Conservation (phyloP, 805 yeast genomes). For the Debaryomyces maramus region DNA sequence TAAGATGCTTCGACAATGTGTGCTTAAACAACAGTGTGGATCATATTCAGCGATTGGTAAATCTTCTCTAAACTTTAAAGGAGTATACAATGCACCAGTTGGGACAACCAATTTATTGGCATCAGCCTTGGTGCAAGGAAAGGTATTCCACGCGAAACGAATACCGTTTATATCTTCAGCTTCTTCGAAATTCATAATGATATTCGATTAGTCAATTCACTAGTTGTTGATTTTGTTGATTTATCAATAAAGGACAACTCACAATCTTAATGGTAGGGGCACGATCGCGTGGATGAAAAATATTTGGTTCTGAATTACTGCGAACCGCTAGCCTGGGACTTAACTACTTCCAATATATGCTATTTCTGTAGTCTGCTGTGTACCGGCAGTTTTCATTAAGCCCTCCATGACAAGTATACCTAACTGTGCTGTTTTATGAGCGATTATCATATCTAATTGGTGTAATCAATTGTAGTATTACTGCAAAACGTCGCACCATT, state of each 20-base stretch:
- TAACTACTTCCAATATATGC: no score
- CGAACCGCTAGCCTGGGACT: no score
- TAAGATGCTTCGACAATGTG: constrained; percentile 76
- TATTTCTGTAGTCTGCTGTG: no score
- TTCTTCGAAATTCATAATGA: constrained; percentile 40
- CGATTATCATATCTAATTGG: no score
- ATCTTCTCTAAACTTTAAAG: constrained; percentile 76
- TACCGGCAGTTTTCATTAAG: no score
- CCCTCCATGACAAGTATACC: no score
- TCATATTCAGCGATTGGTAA: constrained; percentile 80
- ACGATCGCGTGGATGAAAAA: neutral
- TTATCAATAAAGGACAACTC: constrained; percentile 7
- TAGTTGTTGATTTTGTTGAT: neutral
- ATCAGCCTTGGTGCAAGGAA: constrained; percentile 87
- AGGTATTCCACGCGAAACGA: constrained; percentile 58
- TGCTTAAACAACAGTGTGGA: constrained; percentile 63
- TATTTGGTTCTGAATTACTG: no score
- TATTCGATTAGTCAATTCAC: neutral
- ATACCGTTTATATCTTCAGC: constrained; percentile 48
- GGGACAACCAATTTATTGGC: constrained; percentile 93
- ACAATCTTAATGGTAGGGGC: constrained; percentile 1
- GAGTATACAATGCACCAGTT: constrained; percentile 93
- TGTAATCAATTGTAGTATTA: no score
- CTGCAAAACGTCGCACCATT: no score
- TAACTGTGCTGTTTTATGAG: no score